A percentile compares a stretch with the other conserved stretches of the same genome.
Evolutionary conservation across 163 green algal species (phyloP).

Genomic region (Prototheca wickerhamii): DNA sequence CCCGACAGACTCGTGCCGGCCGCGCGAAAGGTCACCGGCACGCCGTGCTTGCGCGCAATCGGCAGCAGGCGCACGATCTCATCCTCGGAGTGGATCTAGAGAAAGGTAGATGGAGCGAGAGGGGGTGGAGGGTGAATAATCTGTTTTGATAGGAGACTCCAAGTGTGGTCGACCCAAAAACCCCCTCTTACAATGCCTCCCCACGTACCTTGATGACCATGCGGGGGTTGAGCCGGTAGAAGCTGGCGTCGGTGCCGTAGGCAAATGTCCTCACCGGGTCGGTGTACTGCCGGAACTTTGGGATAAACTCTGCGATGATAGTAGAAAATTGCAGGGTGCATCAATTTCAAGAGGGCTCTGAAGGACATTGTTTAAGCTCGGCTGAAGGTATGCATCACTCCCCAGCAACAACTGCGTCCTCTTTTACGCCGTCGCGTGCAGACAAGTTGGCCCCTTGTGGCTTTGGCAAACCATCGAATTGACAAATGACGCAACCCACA

Average conservation of each 20-base stretch:
- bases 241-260: slow-evolving; percentile 79
- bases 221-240: slow-evolving; percentile 91
- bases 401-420: not conserved
- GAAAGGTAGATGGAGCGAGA: not conserved
- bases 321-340: not conserved
- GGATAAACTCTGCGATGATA: slow-evolving; percentile 48
- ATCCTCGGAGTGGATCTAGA: slow-evolving; percentile 71
- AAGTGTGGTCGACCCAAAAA: slow-evolving; percentile 4
- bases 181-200: not conserved
- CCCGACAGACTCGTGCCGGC: slow-evolving; percentile 88
- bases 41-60: slow-evolving; percentile 68
- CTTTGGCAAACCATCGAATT: not conserved
- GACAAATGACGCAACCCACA: not conserved
- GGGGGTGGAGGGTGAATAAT: not conserved
- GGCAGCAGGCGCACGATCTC: slow-evolving; percentile 78
- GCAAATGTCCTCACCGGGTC: slow-evolving; percentile 88
- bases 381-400: not conserved
- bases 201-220: slow-evolving; percentile 71
- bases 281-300: slow-evolving; percentile 62
- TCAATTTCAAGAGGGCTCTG: not conserved
- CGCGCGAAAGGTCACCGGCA: slow-evolving; percentile 92
- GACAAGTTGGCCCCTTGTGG: not conserved
- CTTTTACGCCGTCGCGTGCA: not conserved
- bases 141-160: no score
- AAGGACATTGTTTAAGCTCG: not conserved